Percentiles rank a stretch among this genome's conserved stretches.
Conservation (phyloP, 176 grass and related monocot species). For the barley (Hordeum vulgare) region DNA sequence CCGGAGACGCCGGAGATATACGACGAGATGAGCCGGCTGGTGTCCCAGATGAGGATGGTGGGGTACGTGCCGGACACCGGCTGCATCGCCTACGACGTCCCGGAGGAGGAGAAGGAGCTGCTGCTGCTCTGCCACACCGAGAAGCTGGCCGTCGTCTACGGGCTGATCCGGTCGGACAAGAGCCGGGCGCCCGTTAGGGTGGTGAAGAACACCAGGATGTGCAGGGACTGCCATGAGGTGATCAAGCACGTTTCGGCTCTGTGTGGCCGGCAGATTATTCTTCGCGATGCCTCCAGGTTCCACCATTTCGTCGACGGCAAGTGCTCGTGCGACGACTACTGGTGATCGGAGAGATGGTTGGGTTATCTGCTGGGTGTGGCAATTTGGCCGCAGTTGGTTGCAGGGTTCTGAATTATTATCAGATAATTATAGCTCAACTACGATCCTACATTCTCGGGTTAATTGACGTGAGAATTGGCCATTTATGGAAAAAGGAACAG, state of each 20-base stretch:
- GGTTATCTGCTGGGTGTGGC: too few species aligned
- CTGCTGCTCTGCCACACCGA: slow-evolving; percentile 69
- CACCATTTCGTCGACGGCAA: slow-evolving; percentile 66
- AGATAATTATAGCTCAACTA: too few species aligned
- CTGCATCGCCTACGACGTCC: slow-evolving; percentile 57
- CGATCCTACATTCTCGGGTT: too few species aligned
- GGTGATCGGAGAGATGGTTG: slow-evolving; percentile 44
- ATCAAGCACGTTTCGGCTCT: slow-evolving; percentile 51
- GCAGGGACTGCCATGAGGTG: slow-evolving; percentile 72
- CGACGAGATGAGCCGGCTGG: slow-evolving; percentile 29
- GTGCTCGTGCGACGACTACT: slow-evolving; percentile 81
- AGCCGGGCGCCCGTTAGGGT: slow-evolving; percentile 54
- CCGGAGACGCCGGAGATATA: slow-evolving; percentile 63
- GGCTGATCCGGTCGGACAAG: slow-evolving; percentile 46
- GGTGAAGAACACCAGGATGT: slow-evolving; percentile 81
- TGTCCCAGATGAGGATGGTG: slow-evolving; percentile 39
- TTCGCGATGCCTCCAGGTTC: slow-evolving; percentile 56
- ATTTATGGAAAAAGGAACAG: too few species aligned
- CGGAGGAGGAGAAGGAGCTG: slow-evolving; percentile 58
- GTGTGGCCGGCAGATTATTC: slow-evolving; percentile 43
- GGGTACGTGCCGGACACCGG: slow-evolving; percentile 69
- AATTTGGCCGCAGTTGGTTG: too few species aligned
- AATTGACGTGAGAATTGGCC: too few species aligned
- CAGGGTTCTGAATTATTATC: too few species aligned
- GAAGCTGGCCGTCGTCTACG: slow-evolving; percentile 75